Conservation (phyloP, 2,329 filamentous ascomycete species). For the Claviceps pusilla region DNA sequence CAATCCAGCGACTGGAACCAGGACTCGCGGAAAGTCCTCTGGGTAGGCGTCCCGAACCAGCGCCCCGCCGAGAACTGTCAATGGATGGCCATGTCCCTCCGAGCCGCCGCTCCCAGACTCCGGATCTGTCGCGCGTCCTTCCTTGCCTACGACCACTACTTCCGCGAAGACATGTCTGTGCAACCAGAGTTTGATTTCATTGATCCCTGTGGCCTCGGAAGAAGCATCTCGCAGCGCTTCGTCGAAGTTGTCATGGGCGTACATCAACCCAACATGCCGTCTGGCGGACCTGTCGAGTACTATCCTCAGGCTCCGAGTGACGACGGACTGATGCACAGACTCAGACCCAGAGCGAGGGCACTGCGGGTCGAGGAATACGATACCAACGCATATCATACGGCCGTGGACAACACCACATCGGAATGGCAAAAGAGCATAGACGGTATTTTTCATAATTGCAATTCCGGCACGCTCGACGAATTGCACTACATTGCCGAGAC, state of each 20-base stretch:
- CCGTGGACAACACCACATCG: conserved; percentile 26
- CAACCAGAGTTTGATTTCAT: conserved; percentile 22
- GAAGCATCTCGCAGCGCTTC: conserved; percentile 29
- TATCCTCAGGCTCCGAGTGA: conserved; percentile 14
- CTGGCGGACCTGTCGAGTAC: conserved; percentile 21
- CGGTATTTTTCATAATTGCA: conserved; percentile 28
- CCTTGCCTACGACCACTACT: conserved; percentile 28
- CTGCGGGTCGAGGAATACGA: conserved; percentile 20
- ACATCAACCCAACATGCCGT: conserved; percentile 20
- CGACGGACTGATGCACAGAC: conserved; percentile 13
- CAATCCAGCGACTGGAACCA: conserved; percentile 20
- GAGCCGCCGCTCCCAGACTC: conserved; percentile 20
- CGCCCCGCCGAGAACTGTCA: conserved; percentile 20
- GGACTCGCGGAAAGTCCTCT: conserved; percentile 22
- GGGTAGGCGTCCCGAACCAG: conserved; percentile 31
- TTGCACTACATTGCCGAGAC: conserved; percentile 30
- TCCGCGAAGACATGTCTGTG: conserved; percentile 16
- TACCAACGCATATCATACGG: conserved; percentile 21
- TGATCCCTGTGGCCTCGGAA: conserved; percentile 26
- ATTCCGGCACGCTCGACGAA: conserved; percentile 27
- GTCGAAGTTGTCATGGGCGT: conserved; percentile 29
- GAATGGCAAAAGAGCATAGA: conserved; percentile 29
- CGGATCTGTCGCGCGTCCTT: conserved; percentile 28
- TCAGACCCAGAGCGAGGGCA: conserved; percentile 13
- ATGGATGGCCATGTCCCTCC: conserved; percentile 29